phyloP scores from a whole-genome alignment of 2,329 filamentous ascomycete genomes.

The Immersiporthe knoxdaviesiana region DNA sequence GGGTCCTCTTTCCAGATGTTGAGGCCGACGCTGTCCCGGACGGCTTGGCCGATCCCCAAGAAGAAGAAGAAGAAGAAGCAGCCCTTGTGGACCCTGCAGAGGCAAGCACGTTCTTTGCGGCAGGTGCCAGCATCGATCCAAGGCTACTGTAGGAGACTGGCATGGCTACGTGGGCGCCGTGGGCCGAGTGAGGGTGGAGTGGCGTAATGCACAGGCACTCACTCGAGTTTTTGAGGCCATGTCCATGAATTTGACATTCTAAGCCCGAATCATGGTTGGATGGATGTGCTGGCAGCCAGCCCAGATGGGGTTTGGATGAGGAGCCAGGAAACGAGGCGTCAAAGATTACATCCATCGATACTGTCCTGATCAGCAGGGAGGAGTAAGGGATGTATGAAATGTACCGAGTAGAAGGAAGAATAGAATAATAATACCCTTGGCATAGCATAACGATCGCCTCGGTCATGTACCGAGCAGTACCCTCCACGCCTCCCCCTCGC shows the following conservation, averaged over 20 bases:
- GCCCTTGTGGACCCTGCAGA: not conserved
- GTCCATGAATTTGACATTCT: not conserved
- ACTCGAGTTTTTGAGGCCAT: not conserved
- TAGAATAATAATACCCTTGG: too few species aligned
- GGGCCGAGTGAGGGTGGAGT: not conserved
- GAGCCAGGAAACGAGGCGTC: not conserved
- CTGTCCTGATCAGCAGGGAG: not conserved
- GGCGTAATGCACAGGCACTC: not conserved
- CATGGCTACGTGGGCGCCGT: not conserved
- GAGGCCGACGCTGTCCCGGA: conserved; percentile 1
- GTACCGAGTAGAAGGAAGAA: not conserved
- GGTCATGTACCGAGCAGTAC: not conserved
- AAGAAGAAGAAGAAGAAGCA: not conserved
- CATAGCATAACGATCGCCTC: too few species aligned
- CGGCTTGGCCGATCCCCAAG: conserved; percentile 13
- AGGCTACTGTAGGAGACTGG: conserved; percentile 9
- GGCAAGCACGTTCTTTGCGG: not conserved
- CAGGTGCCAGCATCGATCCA: conserved; percentile 21
- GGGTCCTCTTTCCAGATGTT: conserved; percentile 22
- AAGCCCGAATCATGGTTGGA: not conserved
- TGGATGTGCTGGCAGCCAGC: not conserved
- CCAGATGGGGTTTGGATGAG: not conserved
- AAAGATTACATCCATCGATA: not conserved
- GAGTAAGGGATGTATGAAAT: not conserved
- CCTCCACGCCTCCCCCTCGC: not conserved